A percentile compares a stretch with the other conserved stretches of the same genome.
phyloP scores from a whole-genome alignment of 805 yeast genomes.

The Ogataea parapolymorpha region DNA sequence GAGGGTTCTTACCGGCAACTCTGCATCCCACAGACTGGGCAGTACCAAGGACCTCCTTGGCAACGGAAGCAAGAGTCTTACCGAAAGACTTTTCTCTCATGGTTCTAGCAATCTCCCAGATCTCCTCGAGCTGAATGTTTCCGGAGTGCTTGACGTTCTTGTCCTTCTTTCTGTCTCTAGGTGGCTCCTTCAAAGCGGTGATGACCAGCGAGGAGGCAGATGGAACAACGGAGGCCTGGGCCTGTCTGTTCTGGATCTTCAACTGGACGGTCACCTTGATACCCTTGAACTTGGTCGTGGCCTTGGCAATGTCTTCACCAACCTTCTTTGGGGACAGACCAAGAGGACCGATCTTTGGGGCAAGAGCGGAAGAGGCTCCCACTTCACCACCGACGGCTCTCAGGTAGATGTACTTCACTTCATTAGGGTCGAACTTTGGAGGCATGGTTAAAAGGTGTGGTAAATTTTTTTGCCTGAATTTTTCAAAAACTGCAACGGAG shows the following conservation, averaged over 20 bases:
- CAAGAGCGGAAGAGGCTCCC: conserved; percentile 99
- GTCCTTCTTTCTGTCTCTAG: conserved; percentile 99
- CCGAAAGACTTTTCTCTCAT: conserved; percentile 98
- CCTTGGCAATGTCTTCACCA: conserved; percentile 99
- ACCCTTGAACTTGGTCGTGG: conserved; percentile 98
- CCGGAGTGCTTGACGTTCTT: conserved; percentile 99
- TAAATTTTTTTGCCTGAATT: conserved; percentile 7
- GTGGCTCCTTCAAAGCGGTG: conserved; percentile 99
- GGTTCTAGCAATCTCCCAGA: conserved; percentile 94
- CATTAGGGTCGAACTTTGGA: conserved; percentile 98
- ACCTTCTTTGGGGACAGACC: conserved; percentile 99
- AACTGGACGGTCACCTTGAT: conserved; percentile 98
- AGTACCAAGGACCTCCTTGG: conserved; percentile 99
- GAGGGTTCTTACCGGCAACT: conserved; percentile 99
- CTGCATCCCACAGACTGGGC: conserved; percentile 99
- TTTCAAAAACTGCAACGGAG: not conserved
- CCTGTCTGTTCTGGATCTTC: conserved; percentile 99
- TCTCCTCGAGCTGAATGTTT: conserved; percentile 95
- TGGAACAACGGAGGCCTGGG: conserved; percentile 97
- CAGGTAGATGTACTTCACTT: conserved; percentile 96
- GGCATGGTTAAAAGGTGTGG: conserved; percentile 57
- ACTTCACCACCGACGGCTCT: conserved; percentile 99
- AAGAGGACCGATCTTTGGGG: conserved; percentile 99
- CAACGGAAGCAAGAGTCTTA: conserved; percentile 92
- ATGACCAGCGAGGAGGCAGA: conserved; percentile 98